A percentile compares a stretch with the other conserved stretches of the same genome.
These are phyloP conservation scores for Phytophthora macrochlamydospora DNA, from an alignment of 352 stramenopile species.

Conservation along the genomic window DNA sequence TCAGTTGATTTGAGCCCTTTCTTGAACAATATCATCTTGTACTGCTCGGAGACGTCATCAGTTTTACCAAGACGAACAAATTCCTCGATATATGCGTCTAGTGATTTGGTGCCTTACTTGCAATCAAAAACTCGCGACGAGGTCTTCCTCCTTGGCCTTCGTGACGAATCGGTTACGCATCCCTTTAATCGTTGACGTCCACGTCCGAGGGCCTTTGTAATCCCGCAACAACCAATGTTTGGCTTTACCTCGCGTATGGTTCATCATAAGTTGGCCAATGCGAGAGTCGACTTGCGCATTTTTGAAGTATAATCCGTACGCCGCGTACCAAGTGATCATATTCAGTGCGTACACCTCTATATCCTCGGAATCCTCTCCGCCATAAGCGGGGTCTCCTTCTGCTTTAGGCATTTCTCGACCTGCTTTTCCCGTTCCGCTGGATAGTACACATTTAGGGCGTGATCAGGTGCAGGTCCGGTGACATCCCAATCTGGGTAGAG, in stretches of 20 bases:
- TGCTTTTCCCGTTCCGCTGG: neutral
- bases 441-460: neutral
- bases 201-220: neutral
- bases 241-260: slow-evolving; percentile 2
- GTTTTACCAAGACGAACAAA: slow-evolving; percentile 16
- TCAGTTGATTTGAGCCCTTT: slow-evolving; percentile 13
- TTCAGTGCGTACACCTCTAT: slow-evolving; percentile 12
- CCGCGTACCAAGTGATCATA: slow-evolving; percentile 14
- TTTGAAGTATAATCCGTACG: slow-evolving; percentile 8
- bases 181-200: slow-evolving; percentile 6
- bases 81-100: slow-evolving; percentile 10
- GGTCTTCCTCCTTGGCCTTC: slow-evolving; percentile 5
- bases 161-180: slow-evolving; percentile 9
- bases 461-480: slow-evolving; percentile 1
- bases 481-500: neutral
- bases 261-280: slow-evolving; percentile 9
- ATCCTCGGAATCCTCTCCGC: slow-evolving; percentile 8
- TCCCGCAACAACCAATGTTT: slow-evolving; percentile 5
- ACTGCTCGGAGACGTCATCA: slow-evolving; percentile 12
- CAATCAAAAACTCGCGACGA: slow-evolving; percentile 13
- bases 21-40: slow-evolving; percentile 19
- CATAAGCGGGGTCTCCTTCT: slow-evolving; percentile 7
- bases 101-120: slow-evolving; percentile 1
- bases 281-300: slow-evolving; percentile 3
- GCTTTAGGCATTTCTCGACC: slow-evolving; percentile 8